Conservation (phyloP, 495 filamentous ascomycete genomes). For the Physcia stellaris region DNA sequence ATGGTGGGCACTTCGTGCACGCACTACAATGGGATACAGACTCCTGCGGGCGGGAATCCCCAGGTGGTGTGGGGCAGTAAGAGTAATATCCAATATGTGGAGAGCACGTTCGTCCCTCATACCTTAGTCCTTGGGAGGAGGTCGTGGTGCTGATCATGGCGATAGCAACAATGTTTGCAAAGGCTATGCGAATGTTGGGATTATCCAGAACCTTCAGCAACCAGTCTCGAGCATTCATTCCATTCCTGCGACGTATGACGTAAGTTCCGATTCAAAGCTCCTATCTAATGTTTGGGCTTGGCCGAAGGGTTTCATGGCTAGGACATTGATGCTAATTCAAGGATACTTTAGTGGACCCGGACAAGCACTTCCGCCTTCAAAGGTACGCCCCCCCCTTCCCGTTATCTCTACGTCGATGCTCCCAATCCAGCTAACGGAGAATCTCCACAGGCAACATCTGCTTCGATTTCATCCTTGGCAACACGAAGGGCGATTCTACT, state of each 20-base stretch:
- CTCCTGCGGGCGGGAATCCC: constrained; percentile 13
- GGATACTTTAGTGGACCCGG: constrained; percentile 18
- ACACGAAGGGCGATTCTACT: constrained; percentile 20
- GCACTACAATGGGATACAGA: constrained; percentile 18
- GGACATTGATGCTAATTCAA: too few species aligned
- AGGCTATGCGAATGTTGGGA: constrained; percentile 27
- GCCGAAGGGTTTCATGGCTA: too few species aligned
- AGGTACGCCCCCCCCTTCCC: constrained; percentile 11
- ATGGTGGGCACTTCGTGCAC: constrained; percentile 23
- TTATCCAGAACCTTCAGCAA: constrained; percentile 23
- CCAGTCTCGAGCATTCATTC: constrained; percentile 20
- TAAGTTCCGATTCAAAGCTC: neutral
- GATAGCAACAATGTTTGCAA: constrained; percentile 22
- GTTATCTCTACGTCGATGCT: neutral
- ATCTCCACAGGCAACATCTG: constrained; percentile 16
- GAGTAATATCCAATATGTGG: constrained; percentile 18
- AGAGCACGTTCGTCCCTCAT: constrained; percentile 12
- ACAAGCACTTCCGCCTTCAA: constrained; percentile 23
- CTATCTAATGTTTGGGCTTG: too few species aligned
- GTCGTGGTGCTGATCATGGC: neutral
- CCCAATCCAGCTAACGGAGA: too few species aligned
- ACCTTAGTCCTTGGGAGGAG: neutral
- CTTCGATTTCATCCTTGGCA: constrained; percentile 27
- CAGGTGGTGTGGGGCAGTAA: constrained; percentile 19
- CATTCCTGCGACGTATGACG: constrained; percentile 21